Conservation (phyloP, 768 basidiomycete species). For the Mycena chlorophos region DNA sequence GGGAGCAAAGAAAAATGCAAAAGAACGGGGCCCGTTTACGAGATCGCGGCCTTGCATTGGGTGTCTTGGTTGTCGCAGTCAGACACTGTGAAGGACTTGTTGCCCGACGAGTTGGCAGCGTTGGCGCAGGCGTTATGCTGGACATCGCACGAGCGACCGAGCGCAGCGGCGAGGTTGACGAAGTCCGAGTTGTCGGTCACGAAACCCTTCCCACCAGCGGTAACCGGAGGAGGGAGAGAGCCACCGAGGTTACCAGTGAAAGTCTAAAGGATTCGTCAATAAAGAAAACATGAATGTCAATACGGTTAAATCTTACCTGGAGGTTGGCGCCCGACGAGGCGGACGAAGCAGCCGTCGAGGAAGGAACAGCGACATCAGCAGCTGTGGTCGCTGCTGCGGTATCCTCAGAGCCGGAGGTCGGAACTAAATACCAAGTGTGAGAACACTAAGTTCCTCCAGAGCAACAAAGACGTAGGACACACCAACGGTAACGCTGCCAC, state of each 20-base stretch:
- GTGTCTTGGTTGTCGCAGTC: constrained; percentile 27
- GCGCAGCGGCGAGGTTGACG: constrained; percentile 48
- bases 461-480: constrained; percentile 12
- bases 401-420: background rate
- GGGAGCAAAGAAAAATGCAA: constrained; percentile 33
- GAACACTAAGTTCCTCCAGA: background rate
- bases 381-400: constrained; percentile 18
- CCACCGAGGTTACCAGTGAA: constrained; percentile 55
- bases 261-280: no score
- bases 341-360: constrained; percentile 23
- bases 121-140: constrained; percentile 59
- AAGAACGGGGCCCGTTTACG: background rate
- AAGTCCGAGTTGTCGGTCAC: constrained; percentile 48
- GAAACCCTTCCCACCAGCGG: constrained; percentile 48
- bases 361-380: constrained; percentile 16
- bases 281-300: no score
- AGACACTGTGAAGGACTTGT: constrained; percentile 39
- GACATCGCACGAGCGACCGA: constrained; percentile 58
- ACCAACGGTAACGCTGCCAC: constrained; percentile 2
- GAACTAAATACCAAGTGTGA: background rate
- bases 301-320: no score
- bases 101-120: constrained; percentile 46
- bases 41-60: constrained; percentile 28
- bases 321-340: constrained; percentile 37
- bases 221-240: constrained; percentile 43